Percentiles rank a stretch among this genome's conserved stretches.
Conservation (phyloP, 345 rosid species). For the Gossypium australe region DNA sequence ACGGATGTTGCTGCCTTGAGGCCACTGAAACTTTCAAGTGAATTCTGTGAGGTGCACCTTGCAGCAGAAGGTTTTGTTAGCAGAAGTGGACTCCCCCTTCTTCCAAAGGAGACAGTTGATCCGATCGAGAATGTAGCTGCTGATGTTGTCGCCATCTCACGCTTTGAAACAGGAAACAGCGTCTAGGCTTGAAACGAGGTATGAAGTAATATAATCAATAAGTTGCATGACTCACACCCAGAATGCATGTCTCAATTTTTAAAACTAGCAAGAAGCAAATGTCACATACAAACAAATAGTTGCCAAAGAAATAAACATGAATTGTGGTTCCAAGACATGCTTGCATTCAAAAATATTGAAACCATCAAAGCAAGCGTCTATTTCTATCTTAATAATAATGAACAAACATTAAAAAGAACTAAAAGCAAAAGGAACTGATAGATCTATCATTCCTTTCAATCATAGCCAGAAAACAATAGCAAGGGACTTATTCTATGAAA, state of each 20-base stretch:
- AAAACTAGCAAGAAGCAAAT: background rate
- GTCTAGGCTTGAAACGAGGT: background rate
- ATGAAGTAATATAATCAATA: background rate
- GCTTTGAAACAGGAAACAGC: slow-evolving; percentile 12
- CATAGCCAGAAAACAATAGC: background rate
- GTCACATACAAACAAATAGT: background rate
- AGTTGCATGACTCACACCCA: background rate
- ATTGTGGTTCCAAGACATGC: background rate
- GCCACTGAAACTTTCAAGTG: slow-evolving; percentile 46
- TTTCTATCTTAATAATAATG: background rate
- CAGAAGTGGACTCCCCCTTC: slow-evolving; percentile 35
- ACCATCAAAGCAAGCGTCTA: background rate
- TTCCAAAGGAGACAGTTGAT: slow-evolving; percentile 41
- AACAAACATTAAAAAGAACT: background rate
- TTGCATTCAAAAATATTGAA: background rate
- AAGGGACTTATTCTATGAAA: background rate
- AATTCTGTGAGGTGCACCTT: slow-evolving; percentile 31
- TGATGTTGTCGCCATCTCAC: slow-evolving; percentile 64
- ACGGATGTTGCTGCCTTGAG: slow-evolving; percentile 53
- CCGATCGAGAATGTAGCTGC: slow-evolving; percentile 57
- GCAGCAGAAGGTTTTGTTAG: slow-evolving; percentile 37
- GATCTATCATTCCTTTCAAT: background rate
- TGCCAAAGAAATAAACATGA: background rate
- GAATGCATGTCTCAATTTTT: background rate
- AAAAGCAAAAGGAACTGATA: background rate